Percentiles rank a stretch among this genome's conserved stretches.
These are phyloP conservation scores for Akanthomyces lecanii DNA, from an alignment of 2,329 filamentous ascomycete genomes.

Conservation along the genomic window DNA sequence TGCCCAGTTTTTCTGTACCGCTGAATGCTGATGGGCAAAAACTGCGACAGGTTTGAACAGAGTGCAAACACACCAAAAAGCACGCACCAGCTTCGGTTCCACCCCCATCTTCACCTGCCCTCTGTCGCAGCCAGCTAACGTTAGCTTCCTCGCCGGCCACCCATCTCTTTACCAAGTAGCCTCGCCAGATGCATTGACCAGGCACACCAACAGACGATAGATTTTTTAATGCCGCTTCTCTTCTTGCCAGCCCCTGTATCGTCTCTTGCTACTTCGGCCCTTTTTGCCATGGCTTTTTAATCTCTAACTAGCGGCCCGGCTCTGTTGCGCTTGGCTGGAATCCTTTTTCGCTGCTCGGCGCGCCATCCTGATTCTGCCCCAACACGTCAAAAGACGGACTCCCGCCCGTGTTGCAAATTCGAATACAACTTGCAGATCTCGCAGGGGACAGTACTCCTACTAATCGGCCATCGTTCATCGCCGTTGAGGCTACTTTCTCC, in stretches of 20 bases:
- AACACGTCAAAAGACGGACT: neutral
- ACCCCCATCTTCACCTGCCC: constrained; percentile 7
- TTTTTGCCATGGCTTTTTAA: neutral
- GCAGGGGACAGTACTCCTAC: neutral
- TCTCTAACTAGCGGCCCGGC: neutral
- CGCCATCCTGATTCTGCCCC: neutral
- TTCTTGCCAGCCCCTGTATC: neutral
- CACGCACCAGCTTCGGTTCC: constrained; percentile 10
- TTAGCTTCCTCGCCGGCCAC: neutral
- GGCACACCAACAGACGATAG: constrained; percentile 5
- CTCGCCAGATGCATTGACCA: constrained; percentile 6
- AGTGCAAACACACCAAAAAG: constrained; percentile 1
- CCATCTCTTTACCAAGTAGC: neutral
- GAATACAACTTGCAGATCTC: neutral
- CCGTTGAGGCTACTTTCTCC: neutral
- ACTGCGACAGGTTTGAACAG: neutral
- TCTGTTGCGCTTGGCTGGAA: constrained; percentile 4
- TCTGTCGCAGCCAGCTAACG: neutral
- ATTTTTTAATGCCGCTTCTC: neutral
- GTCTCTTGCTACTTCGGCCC: neutral
- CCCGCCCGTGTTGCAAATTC: neutral
- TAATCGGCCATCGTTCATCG: neutral
- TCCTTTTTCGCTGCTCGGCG: neutral
- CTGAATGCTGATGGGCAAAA: neutral
- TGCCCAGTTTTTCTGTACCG: neutral